Evolutionary conservation across 2,329 filamentous ascomycete genomes (phyloP).

Genomic region (Diaporthe citriasiana): DNA sequence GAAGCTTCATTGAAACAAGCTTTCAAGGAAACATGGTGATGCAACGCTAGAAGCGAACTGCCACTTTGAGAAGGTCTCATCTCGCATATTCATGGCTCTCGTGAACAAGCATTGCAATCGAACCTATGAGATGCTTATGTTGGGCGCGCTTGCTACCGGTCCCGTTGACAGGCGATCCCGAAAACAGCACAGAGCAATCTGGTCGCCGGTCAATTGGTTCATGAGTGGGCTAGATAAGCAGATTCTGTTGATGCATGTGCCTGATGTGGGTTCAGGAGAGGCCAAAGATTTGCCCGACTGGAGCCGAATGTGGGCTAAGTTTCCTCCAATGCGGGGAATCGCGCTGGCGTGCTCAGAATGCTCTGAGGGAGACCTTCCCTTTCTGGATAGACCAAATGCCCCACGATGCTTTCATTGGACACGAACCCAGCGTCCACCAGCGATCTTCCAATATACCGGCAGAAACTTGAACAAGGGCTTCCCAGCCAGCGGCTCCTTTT

Average conservation of each 20-base stretch:
- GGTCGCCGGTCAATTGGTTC: conserved; percentile 13
- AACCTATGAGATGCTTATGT: background rate
- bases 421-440: background rate
- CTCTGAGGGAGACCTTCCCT: conserved; percentile 17
- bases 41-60: conserved; percentile 31
- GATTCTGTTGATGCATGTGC: conserved; percentile 5
- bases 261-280: conserved; percentile 23
- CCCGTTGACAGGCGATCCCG: background rate
- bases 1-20: conserved; percentile 30
- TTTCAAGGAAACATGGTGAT: background rate
- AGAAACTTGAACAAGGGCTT: background rate
- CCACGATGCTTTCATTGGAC: conserved; percentile 17
- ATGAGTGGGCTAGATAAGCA: conserved; percentile 28
- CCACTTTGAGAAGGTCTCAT: conserved; percentile 42
- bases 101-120: conserved; percentile 7
- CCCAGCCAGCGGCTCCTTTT: background rate
- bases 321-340: background rate
- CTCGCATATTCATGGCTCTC: background rate
- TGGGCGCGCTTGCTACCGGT: background rate
- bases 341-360: conserved; percentile 2
- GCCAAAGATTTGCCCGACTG: conserved; percentile 20
- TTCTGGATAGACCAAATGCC: conserved; percentile 3
- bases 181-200: background rate
- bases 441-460: conserved; percentile 18
- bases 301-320: background rate